Base-by-base conservation (phyloP, 2,329 filamentous ascomycete species). In the Fusarium sp. region DNA sequence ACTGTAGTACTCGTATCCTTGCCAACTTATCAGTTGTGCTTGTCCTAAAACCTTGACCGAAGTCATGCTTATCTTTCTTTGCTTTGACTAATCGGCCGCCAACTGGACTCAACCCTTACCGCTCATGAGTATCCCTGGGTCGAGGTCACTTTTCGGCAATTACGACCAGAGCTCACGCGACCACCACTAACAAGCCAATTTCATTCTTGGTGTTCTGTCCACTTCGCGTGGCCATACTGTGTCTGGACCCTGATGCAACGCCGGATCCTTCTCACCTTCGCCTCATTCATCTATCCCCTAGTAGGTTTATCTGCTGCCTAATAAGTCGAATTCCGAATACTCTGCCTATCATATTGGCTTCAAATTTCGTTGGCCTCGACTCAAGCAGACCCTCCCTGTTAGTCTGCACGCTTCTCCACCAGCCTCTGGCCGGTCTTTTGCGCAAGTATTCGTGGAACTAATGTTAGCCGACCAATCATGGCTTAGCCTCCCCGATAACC, bases 401-500 rank as follows among this genome's bases (percentile, higher is more conserved):
- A 72, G 64, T 38, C 40, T 53, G 27, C 10, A 25, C 34, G 47
- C 40, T 63, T 68, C 68, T 69, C 68, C 68, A 71, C 68, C 40
- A 5, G 43, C 42, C 34, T 59, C 54, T 42, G 52, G 45, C 40
- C 30, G 25, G 32, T 20, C 34, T 38, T 57, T 58, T 64, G 30
- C 34, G 43, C 50, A 68, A 66, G 55, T 58, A 61, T 69, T 45
- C 46, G 30, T 25, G 40, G 51, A 66, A 72, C 65, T 43, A 66
- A 68, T 57, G 42, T 66, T 71, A 59, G 67, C 58, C 55, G 60
- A 59, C 74, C 74, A 76, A 76, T 76, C 74, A 75, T 49, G 62
- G 59, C 64, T 73, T 75, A 73, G 74, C 58, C 62, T 59, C 54
- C 63, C 74, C 74, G 74, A 76, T 44, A 76, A 61, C 74, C 74